phyloP scores from a whole-genome alignment of 257 asterid genomes.

The Nicotiana knightiana region DNA sequence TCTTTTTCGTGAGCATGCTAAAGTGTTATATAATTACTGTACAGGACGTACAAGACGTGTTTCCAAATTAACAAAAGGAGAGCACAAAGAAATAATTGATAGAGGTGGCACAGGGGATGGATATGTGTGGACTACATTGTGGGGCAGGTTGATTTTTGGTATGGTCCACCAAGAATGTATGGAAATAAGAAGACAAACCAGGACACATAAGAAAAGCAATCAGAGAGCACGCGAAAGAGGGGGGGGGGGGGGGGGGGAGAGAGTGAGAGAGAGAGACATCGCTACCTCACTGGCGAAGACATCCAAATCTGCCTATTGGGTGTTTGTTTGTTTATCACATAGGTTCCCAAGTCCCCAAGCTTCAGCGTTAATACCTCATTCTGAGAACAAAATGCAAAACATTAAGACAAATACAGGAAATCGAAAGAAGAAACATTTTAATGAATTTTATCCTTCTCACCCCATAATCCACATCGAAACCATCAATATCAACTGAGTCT shows the following conservation, averaged over 20 bases:
- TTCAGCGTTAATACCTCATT: conserved; percentile 86
- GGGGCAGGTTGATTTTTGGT: background rate
- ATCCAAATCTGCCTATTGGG: conserved; percentile 95
- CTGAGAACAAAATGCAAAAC: conserved; percentile 30
- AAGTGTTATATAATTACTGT: background rate
- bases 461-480: conserved; percentile 86
- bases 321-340: conserved; percentile 89
- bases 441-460: conserved; percentile 32
- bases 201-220: background rate
- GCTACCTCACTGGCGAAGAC: conserved; percentile 95
- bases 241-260: background rate
- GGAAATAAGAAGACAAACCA: background rate
- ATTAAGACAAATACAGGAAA: conserved; percentile 11
- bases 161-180: background rate
- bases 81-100: background rate
- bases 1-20: background rate
- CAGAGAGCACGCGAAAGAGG: background rate
- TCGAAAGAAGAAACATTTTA: background rate
- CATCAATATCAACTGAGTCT: conserved; percentile 71
- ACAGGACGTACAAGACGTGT: background rate
- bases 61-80: background rate
- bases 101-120: background rate
- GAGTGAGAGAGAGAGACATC: background rate
- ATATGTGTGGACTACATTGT: background rate
- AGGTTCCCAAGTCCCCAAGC: conserved; percentile 84